Evolutionary conservation across 1,284 basidiomycete genomes (phyloP).

Genomic region (Phellinidium pouzarii): DNA sequence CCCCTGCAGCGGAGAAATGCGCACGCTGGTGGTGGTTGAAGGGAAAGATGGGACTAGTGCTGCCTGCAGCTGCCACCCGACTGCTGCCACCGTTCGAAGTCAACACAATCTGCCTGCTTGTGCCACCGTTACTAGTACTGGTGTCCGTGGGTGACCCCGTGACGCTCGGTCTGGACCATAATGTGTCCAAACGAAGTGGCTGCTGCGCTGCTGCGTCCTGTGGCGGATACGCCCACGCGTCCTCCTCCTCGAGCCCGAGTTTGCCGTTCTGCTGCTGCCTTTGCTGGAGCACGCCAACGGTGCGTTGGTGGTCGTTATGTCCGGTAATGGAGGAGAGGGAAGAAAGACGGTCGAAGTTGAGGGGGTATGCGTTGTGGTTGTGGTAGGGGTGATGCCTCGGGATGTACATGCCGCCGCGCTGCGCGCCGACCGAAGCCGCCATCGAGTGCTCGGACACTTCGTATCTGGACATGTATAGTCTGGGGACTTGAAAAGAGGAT

Average conservation of each 20-base stretch:
- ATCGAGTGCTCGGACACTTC: conserved; percentile 7
- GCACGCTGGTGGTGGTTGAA: conserved; percentile 16
- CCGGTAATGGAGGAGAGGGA: not conserved
- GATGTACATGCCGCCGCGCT: conserved; percentile 6
- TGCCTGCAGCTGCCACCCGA: conserved; percentile 12
- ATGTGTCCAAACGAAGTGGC: conserved; percentile 11
- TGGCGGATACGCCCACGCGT: conserved; percentile 9
- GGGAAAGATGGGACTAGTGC: conserved; percentile 12
- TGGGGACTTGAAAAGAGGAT: no score
- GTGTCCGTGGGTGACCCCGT: conserved; percentile 3
- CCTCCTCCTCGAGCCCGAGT: not conserved
- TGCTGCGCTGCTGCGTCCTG: conserved; percentile 1
- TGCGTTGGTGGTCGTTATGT: conserved; percentile 3
- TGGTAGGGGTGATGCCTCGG: not conserved
- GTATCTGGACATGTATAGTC: conserved; percentile 12
- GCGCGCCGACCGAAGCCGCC: not conserved
- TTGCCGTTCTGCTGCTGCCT: conserved; percentile 6
- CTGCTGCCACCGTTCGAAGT: not conserved
- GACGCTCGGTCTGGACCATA: conserved; percentile 12
- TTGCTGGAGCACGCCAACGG: not conserved
- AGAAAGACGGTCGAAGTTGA: conserved; percentile 6
- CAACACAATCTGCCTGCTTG: conserved; percentile 4
- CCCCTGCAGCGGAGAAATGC: not conserved
- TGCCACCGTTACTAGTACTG: not conserved
- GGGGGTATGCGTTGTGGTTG: no score